Base-by-base conservation (phyloP, 148 eudicot genomes). In the Fagopyrum homotropicum region DNA sequence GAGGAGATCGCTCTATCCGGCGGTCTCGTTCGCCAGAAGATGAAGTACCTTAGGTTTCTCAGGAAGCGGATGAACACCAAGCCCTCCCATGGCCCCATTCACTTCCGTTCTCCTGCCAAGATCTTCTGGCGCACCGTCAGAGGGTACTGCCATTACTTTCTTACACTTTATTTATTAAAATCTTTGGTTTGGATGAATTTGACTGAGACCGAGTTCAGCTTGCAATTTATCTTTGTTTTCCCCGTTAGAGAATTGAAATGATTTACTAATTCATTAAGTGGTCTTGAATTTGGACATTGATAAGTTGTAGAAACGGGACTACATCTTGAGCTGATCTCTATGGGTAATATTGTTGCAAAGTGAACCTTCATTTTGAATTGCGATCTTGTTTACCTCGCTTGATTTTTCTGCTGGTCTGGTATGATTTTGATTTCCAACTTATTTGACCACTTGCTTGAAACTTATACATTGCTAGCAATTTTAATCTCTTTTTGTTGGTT, bases 61-160 rank as follows among this genome's bases (percentile, higher is more conserved):
- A 77, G 93, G 2, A 91, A 91, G 85, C 75, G 93, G 40, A 91
- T 91, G 97, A 92, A 92, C 79, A 92, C 97, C 6, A 92, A 92
- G 77, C 97, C 97, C 14, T 90, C 95, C 80, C 97, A 92, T 75
- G 97, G 95, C 0, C 97, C 95, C 5, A 92, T 92, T 77, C 97
- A 90, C 72, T 92, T 92, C 79, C 86, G 95, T 6, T 95, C 97
- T 19, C 97, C 97, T 51, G 75, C 97, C 44, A 92, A 90, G 83
- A 92, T 92, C 83, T 90, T 92, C 80, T 92, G 97, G 97, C 83
- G 95, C 2, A 90, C 95, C 46, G 85, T 90, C 77, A 83, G 97
- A 12, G 95, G 97, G 97, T 91, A 56, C 9, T 29, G 6, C 52
- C 14, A 49, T 49, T 22, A 22, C 52, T 49, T 91, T 30, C 11